A percentile compares a stretch with the other conserved stretches of the same genome.
These are phyloP conservation scores for Kalanchoe fedtschenkoi DNA, from an alignment of 164 flowering plant species.

Conservation along the genomic window DNA sequence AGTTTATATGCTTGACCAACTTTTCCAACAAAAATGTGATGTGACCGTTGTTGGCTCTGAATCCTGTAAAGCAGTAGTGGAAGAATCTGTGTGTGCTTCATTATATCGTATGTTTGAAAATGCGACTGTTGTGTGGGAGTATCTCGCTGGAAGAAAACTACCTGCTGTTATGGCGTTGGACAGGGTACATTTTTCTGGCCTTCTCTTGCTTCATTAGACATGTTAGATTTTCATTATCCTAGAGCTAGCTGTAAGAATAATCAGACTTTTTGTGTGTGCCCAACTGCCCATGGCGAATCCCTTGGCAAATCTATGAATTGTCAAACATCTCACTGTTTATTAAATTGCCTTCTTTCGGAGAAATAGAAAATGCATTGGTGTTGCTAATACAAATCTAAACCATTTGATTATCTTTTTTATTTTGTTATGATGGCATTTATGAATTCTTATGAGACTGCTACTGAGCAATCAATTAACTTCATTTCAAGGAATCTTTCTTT, in stretches of 20 bases:
- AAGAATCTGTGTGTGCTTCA: constrained; percentile 17
- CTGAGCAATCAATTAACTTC: background rate
- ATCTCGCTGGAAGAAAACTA: constrained; percentile 65
- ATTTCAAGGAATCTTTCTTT: background rate
- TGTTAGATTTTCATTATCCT: background rate
- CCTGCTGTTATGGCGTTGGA: constrained; percentile 75
- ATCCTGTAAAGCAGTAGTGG: constrained; percentile 33
- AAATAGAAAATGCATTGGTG: background rate
- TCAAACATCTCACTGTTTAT: background rate
- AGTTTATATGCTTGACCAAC: constrained; percentile 35
- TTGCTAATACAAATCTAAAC: background rate
- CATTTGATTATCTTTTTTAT: background rate
- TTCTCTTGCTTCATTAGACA: constrained; percentile 1
- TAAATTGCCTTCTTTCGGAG: background rate
- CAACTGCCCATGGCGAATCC: too few relatives aligned
- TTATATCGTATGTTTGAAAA: constrained; percentile 27
- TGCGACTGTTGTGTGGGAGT: constrained; percentile 71
- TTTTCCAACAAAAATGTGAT: constrained; percentile 31
- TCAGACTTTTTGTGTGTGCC: background rate
- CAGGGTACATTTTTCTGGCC: constrained; percentile 36
- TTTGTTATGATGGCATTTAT: too few relatives aligned
- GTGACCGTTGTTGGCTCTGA: constrained; percentile 52
- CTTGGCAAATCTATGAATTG: background rate
- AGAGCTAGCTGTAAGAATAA: background rate
- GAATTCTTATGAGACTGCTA: too few relatives aligned